Conservation (phyloP, 345 rosid species). For the Rhodamnia argentea region DNA sequence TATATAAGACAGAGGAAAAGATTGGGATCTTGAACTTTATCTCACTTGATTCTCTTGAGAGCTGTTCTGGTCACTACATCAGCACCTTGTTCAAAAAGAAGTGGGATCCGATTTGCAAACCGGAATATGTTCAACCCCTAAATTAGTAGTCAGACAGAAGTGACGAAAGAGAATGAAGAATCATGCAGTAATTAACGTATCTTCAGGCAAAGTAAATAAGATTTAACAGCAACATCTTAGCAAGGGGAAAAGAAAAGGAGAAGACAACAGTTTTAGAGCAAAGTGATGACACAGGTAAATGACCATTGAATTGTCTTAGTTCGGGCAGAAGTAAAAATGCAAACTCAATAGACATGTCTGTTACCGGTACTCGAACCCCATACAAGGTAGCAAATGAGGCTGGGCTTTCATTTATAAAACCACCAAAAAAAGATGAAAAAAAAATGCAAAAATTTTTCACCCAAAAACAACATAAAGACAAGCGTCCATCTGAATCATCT, state of each 20-base stretch:
- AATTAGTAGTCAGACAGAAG: neutral
- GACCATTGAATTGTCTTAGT: neutral
- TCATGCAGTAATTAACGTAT: neutral
- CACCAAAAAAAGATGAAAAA: neutral
- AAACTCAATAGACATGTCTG: neutral
- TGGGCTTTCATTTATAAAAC: neutral
- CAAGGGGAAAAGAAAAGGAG: neutral
- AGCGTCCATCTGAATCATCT: neutral
- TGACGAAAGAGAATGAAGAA: neutral
- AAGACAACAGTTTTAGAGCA: neutral
- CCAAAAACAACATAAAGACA: neutral
- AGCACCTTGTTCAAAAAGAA: slow-evolving; percentile 97
- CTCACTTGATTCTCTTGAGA: slow-evolving; percentile 85
- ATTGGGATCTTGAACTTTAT: neutral
- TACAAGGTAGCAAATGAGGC: neutral
- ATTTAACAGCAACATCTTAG: neutral
- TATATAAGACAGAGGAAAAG: neutral
- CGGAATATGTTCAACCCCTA: slow-evolving; percentile 92
- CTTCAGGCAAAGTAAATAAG: neutral
- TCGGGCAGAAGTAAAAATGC: neutral
- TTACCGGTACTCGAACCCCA: neutral
- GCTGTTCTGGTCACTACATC: slow-evolving; percentile 97
- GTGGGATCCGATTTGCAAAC: slow-evolving; percentile 92
- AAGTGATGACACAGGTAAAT: neutral
- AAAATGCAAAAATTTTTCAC: neutral